Conservation (phyloP, 352 stramenopile genomes). For the Globisporangium camurandrum region DNA sequence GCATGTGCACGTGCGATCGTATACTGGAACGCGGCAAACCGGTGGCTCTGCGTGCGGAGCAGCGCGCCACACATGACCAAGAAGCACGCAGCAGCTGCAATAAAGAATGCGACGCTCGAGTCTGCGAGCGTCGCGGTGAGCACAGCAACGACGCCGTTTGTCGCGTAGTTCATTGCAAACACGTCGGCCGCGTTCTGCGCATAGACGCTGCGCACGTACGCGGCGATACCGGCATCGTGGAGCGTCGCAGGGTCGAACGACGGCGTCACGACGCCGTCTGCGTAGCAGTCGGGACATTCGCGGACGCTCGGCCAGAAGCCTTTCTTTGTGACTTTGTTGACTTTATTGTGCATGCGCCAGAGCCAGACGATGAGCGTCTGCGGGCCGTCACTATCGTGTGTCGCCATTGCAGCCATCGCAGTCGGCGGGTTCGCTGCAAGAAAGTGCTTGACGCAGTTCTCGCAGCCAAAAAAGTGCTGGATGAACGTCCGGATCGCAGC, state of each 20-base stretch:
- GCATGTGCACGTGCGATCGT: conserved; percentile 8
- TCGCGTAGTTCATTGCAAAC: conserved; percentile 33
- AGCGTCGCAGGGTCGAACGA: conserved; percentile 39
- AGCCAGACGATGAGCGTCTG: conserved; percentile 58
- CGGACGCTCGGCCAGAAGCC: conserved; percentile 48
- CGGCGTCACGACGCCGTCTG: conserved; percentile 30
- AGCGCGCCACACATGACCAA: conserved; percentile 12
- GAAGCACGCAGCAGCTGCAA: conserved; percentile 2
- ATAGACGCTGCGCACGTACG: conserved; percentile 46
- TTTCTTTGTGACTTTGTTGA: conserved; percentile 69
- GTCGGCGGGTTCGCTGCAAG: conserved; percentile 47
- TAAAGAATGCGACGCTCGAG: conserved; percentile 17
- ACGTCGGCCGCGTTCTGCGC: conserved; percentile 37
- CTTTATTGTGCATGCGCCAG: conserved; percentile 78
- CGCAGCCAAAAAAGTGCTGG: conserved; percentile 78
- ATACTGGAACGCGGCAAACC: conserved; percentile 11
- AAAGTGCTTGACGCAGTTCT: conserved; percentile 71
- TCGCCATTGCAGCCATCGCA: conserved; percentile 34
- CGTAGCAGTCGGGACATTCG: conserved; percentile 51
- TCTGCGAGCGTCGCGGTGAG: conserved; percentile 29
- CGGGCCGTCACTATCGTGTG: conserved; percentile 25
- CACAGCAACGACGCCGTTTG: conserved; percentile 26
- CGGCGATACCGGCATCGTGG: conserved; percentile 40
- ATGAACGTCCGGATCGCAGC: conserved; percentile 61
- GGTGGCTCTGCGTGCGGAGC: conserved; percentile 15